A percentile compares a stretch with the other conserved stretches of the same genome.
Conservation (phyloP, 1,139 yeast species). For the Blastobotrys petasosporus region DNA sequence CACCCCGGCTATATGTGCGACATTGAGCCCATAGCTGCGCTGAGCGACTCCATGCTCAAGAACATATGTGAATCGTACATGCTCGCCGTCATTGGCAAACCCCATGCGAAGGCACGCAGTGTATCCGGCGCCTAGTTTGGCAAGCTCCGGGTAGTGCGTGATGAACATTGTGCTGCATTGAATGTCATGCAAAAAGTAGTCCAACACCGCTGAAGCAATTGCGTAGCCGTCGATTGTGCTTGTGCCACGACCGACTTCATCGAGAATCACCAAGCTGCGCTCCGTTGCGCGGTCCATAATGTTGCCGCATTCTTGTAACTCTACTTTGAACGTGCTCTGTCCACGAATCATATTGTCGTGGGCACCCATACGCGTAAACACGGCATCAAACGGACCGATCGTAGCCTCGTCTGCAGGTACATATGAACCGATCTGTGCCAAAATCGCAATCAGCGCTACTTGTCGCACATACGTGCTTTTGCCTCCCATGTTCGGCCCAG, state of each 20-base stretch:
- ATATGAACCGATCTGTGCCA: slow-evolving; percentile 88
- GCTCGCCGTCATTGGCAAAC: slow-evolving; percentile 42
- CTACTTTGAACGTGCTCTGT: slow-evolving; percentile 72
- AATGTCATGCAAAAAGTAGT: slow-evolving; percentile 46
- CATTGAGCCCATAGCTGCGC: slow-evolving; percentile 35
- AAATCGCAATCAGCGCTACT: slow-evolving; percentile 74
- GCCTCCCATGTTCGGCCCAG: slow-evolving; percentile 99
- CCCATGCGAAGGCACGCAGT: slow-evolving; percentile 65
- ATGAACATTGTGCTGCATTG: slow-evolving; percentile 67
- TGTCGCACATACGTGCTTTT: slow-evolving; percentile 87
- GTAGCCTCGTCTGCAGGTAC: slow-evolving; percentile 58
- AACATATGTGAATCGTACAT: slow-evolving; percentile 29
- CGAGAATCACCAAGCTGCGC: slow-evolving; percentile 53
- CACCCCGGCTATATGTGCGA: slow-evolving; percentile 34
- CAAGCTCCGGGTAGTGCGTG: slow-evolving; percentile 80
- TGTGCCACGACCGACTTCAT: slow-evolving; percentile 71
- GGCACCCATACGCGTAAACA: slow-evolving; percentile 59
- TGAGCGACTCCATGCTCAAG: slow-evolving; percentile 32
- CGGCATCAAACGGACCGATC: slow-evolving; percentile 55
- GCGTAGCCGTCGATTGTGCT: slow-evolving; percentile 88
- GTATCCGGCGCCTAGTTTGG: slow-evolving; percentile 44
- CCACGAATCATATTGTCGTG: slow-evolving; percentile 62
- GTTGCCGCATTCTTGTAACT: slow-evolving; percentile 57
- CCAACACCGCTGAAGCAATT: slow-evolving; percentile 71
- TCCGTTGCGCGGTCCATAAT: slow-evolving; percentile 47